Base-by-base conservation (phyloP, 2,329 filamentous ascomycete species). In the Didymella sp. region DNA sequence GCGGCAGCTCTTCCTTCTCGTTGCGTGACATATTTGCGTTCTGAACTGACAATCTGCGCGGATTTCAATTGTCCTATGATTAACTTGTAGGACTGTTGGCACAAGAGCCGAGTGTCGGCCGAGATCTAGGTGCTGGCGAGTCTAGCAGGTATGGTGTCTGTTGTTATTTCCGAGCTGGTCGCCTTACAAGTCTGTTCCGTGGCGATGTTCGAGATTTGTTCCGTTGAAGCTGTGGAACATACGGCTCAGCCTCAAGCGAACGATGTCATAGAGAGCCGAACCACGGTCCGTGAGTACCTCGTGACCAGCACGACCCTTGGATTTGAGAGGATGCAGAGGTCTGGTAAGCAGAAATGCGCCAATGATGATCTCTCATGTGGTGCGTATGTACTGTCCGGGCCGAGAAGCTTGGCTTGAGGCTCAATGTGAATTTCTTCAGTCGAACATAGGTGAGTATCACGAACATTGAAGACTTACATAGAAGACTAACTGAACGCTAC, bases 1-100 rank as follows among this genome's bases (percentile, higher is more conserved):
- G 67, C 4, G 66, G 59, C 24, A 54, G 50, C 25, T n/a, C 46
- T 21, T 64, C 55, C 21, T 69, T 57, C 35, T 61, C 57, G 45
- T 51, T 52, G 43, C 37, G 49, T 27, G 60, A 56, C 59, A 65
- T 65, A 1, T 38, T 57, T 55, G 42, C 28, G 25, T 24, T 28
- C 2, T 17, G 19, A 7, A 2, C 17, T 5, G n/a, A 33, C 4
- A 22, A 13, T 19, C 4, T 28, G 15, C 6, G 28, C 19, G 22
- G 8, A 19, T 28, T n/a, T 22, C 12, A 17, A 30, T 42, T n/a
- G 8, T 38, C 5, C 1, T 41, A 25, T n/a, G 22, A n/a, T 1
- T 13, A 25, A 11, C 3, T 8, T 25, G 6, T 12, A 9, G 41
- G 31, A 38, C 24, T 30, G 12, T 12, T 17, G 31, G 28, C 24